Base-by-base conservation (phyloP, 2,329 filamentous ascomycete genomes). In the Beauveria bassiana region DNA sequence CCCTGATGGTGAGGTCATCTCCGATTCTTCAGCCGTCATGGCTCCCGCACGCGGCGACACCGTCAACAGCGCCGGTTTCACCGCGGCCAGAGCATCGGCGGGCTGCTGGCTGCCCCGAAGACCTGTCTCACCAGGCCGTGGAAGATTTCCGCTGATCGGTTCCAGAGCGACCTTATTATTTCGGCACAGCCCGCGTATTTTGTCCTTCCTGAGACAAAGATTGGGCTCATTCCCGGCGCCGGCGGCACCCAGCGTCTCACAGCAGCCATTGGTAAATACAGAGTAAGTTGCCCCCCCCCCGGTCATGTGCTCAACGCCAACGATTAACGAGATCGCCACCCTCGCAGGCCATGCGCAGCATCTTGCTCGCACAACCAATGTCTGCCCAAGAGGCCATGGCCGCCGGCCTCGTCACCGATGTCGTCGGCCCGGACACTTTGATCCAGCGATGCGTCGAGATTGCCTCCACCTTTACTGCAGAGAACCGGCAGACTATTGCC, bases 1-100 rank as follows among this genome's bases (percentile, higher is more conserved):
- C 75, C 1, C 66, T 78, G 24, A 70, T 70, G 46, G 73, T 75
- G 69, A 66, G 49, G 68, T 70, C 26, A 70, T 20, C 16, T 34
- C 34, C 31, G 12, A 16, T 45, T 16, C 34, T 38, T 38, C 34
- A 38, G 34, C 34, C 34, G 34, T 38, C 34, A 38, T 38, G 34
- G 34, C 34, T 38, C 34, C 34, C 34, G 34, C 34, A 38, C 12
- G 34, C 34, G 34, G 34, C 34, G 34, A 38, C 12, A 38, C 34
- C 34, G 34, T 16, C 34, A 38, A 38, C 10, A 38, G 34, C 34
- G 34, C 34, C 34, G 34, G 12, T 38, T 38, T 38, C 34, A 38
- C 34, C 34, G 34, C 34, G 12, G 34, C 12, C 12, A 38, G 34
- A 38, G 34, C 34, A 38, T 38, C 34, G 34, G 34, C 34, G 14